phyloP scores from a whole-genome alignment of 768 basidiomycete species.

The Pulveroboletus ravenelii region DNA sequence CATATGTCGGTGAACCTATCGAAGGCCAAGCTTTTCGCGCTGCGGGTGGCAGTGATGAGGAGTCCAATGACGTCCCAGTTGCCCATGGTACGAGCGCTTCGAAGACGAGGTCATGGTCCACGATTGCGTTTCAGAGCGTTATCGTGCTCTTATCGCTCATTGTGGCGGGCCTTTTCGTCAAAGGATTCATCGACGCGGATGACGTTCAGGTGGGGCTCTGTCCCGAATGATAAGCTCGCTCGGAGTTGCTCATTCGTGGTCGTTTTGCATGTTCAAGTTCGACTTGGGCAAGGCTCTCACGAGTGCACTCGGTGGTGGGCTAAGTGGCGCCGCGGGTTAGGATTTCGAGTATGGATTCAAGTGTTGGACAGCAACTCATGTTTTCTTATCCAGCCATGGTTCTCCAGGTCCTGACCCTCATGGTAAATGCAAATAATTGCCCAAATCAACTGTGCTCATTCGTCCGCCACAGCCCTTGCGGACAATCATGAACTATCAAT shows the following conservation, averaged over 20 bases:
- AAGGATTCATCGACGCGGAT: constrained; percentile 64
- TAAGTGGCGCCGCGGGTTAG: constrained; percentile 81
- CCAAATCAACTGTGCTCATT: neutral
- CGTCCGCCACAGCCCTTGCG: constrained; percentile 61
- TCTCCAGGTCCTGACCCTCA: constrained; percentile 84
- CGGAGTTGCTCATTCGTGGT: constrained; percentile 40
- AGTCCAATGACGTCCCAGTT: constrained; percentile 1
- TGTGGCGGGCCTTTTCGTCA: constrained; percentile 51
- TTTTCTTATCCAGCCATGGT: constrained; percentile 67
- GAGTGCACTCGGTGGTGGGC: constrained; percentile 82
- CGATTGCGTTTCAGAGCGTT: constrained; percentile 27
- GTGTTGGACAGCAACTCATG: constrained; percentile 1
- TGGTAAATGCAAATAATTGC: constrained; percentile 37
- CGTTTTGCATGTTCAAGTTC: constrained; percentile 47
- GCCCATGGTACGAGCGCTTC: neutral
- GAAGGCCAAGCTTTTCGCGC: neutral
- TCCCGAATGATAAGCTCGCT: constrained; percentile 31
- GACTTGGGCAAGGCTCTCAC: constrained; percentile 74
- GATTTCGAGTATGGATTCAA: neutral
- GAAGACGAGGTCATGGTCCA: constrained; percentile 12
- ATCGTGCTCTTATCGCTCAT: constrained; percentile 35
- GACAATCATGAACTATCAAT: constrained; percentile 98
- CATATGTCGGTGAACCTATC: constrained; percentile 12
- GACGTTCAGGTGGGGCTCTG: constrained; percentile 54
- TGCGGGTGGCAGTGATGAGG: constrained; percentile 17